Evolutionary conservation across 352 stramenopile species (phyloP).

Genomic region (Globisporangium cederbergense): DNA sequence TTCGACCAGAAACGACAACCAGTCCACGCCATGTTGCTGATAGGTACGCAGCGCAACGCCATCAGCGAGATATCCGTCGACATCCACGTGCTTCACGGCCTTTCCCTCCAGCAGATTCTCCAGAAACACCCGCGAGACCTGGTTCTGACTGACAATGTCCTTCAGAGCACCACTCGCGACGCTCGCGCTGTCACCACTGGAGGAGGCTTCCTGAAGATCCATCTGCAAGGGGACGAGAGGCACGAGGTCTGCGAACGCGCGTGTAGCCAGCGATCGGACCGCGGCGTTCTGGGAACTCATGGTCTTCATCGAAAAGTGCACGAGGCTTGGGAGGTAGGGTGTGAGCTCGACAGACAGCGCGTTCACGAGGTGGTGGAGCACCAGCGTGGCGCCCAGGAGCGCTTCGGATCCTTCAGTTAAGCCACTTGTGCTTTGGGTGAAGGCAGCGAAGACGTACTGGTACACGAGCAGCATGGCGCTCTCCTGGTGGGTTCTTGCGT

Average conservation of each 20-base stretch:
- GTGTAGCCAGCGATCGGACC: conserved; percentile 46
- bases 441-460: conserved; percentile 37
- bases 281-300: conserved; percentile 47
- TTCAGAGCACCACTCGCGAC: conserved; percentile 22
- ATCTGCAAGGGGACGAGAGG: conserved; percentile 73
- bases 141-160: conserved; percentile 39
- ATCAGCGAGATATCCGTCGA: conserved; percentile 26
- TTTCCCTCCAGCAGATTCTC: conserved; percentile 59
- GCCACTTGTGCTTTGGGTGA: conserved; percentile 9
- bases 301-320: conserved; percentile 63
- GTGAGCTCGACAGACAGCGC: conserved; percentile 31
- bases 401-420: background rate
- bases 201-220: conserved; percentile 37
- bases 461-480: conserved; percentile 54
- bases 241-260: conserved; percentile 68
- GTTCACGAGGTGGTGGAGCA: conserved; percentile 51
- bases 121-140: conserved; percentile 63
- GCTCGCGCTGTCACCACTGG: background rate
- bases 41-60: conserved; percentile 52
- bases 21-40: conserved; percentile 78
- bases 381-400: conserved; percentile 45
- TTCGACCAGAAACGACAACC: conserved; percentile 63
- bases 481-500: conserved; percentile 24
- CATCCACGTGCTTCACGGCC: conserved; percentile 40
- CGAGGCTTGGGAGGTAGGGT: conserved; percentile 61